Percentiles rank a stretch among this genome's conserved stretches.
phyloP scores from a whole-genome alignment of 2,329 filamentous ascomycete genomes.

The Colletotrichum sojae region DNA sequence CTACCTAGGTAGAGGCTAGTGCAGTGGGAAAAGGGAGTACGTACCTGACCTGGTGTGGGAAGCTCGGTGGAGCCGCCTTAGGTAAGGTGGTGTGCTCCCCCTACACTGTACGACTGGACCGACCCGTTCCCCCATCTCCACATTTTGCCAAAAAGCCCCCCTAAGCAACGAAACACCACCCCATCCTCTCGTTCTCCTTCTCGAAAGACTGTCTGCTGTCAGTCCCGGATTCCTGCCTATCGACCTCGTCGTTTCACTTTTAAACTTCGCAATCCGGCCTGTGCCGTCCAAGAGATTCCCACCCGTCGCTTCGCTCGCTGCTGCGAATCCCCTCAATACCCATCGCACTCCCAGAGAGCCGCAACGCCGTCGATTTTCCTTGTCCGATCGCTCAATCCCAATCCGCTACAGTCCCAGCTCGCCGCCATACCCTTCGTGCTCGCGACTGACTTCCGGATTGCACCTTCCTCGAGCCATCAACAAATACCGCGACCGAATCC shows the following conservation, averaged over 20 bases:
- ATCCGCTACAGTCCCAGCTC: not conserved
- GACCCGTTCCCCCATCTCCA: constrained; percentile 41
- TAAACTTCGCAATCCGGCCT: constrained; percentile 41
- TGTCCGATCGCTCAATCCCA: not conserved
- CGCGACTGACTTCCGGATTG: constrained; percentile 28
- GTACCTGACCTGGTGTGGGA: not conserved
- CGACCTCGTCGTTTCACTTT: constrained; percentile 41
- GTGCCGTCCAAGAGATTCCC: constrained; percentile 39
- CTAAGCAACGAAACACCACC: constrained; percentile 42
- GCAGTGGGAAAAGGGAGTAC: not conserved
- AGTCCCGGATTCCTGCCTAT: constrained; percentile 41
- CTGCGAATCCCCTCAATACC: not conserved
- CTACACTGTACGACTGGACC: constrained; percentile 19
- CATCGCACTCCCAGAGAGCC: not conserved
- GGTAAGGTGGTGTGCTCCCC: not conserved
- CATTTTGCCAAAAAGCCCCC: constrained; percentile 41
- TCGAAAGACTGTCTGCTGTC: constrained; percentile 41
- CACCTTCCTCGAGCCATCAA: constrained; percentile 34
- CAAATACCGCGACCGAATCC: constrained; percentile 19
- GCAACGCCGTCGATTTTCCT: not conserved
- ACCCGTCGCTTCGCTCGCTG: constrained; percentile 38
- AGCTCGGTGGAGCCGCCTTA: constrained; percentile 3
- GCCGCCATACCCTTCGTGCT: not conserved
- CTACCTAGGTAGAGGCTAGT: not conserved
- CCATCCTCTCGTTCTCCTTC: constrained; percentile 41